phyloP scores from a whole-genome alignment of 495 filamentous ascomycete genomes.

The Eremomyces bilateralis region DNA sequence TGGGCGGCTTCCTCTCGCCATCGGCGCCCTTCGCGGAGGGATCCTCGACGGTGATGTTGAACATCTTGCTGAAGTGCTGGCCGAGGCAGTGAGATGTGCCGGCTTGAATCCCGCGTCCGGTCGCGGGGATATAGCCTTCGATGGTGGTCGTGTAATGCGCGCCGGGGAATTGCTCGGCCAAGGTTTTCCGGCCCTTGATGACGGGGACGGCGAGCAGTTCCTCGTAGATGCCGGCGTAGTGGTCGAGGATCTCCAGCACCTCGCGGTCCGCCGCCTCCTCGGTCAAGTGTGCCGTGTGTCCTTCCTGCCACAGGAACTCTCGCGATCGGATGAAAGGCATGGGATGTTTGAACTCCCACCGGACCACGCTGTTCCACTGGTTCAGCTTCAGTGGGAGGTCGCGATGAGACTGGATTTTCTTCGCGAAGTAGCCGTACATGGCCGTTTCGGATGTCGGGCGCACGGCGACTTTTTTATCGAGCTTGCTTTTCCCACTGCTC shows the following conservation, averaged over 20 bases:
- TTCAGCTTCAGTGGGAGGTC: conserved; percentile 84
- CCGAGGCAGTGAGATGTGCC: conserved; percentile 86
- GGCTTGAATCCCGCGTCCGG: conserved; percentile 89
- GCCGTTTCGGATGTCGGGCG: conserved; percentile 88
- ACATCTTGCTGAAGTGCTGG: conserved; percentile 98
- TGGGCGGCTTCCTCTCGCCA: conserved; percentile 42
- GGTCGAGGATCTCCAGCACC: conserved; percentile 81
- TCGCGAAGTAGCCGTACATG: conserved; percentile 89
- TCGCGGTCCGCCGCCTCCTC: conserved; percentile 57
- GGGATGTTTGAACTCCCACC: conserved; percentile 97
- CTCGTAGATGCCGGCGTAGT: conserved; percentile 74
- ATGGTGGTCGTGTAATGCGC: conserved; percentile 88
- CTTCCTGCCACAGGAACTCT: conserved; percentile 97
- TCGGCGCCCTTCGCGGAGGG: conserved; percentile 40
- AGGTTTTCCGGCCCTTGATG: conserved; percentile 70
- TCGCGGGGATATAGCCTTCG: conserved; percentile 85
- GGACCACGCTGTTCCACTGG: conserved; percentile 95
- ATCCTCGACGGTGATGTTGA: conserved; percentile 88
- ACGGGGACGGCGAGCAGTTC: conserved; percentile 87
- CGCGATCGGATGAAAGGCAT: conserved; percentile 82
- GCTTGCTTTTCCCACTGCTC: conserved; percentile 54
- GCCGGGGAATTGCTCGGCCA: conserved; percentile 94
- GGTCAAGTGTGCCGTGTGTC: conserved; percentile 84
- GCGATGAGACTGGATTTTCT: conserved; percentile 87
- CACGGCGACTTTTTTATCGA: conserved; percentile 88